These are phyloP conservation scores for Acrodontium crateriforme DNA, from an alignment of 2,329 filamentous ascomycete genomes.

Conservation along the genomic window DNA sequence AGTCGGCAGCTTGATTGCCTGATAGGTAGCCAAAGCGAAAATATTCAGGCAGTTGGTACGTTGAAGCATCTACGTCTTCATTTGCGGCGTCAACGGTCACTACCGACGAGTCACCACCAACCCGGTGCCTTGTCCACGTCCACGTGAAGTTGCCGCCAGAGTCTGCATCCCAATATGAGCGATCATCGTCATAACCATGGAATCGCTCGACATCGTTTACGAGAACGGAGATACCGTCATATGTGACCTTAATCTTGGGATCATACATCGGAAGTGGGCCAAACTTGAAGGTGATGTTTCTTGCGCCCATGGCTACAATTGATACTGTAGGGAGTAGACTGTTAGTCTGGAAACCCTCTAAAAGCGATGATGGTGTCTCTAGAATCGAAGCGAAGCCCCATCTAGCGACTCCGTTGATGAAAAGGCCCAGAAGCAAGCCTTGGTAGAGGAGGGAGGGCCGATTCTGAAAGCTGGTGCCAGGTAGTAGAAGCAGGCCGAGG, in stretches of 20 bases:
- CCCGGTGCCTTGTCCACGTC: conserved; percentile 21
- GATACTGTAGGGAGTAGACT: conserved; percentile 43
- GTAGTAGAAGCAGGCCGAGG: conserved; percentile 69
- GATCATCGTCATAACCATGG: conserved; percentile 51
- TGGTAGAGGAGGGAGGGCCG: conserved; percentile 76
- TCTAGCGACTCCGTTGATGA: conserved; percentile 83
- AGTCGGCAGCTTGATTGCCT: conserved; percentile 52
- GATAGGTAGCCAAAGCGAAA: conserved; percentile 65
- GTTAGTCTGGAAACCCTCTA: conserved; percentile 39
- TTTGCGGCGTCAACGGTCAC: conserved; percentile 1
- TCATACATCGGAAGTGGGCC: conserved; percentile 19
- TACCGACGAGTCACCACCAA: conserved; percentile 3
- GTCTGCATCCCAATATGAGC: conserved; percentile 27
- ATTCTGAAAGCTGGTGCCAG: conserved; percentile 79
- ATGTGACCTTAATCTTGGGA: conserved; percentile 30
- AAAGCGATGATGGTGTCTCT: conserved; percentile 62
- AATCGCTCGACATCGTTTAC: conserved; percentile 80
- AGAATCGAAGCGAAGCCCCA: conserved; percentile 90
- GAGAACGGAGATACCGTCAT: conserved; percentile 64
- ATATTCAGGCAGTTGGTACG: conserved; percentile 44
- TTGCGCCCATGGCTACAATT: conserved; percentile 31
- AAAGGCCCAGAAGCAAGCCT: conserved; percentile 76
- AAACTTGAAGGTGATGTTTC: conserved; percentile 55
- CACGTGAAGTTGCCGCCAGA: conserved; percentile 16
- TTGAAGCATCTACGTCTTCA: conserved; percentile 27